A percentile compares a stretch with the other conserved stretches of the same genome.
Evolutionary conservation across 805 yeast genomes (phyloP).

Genomic region (Pichia exigua): DNA sequence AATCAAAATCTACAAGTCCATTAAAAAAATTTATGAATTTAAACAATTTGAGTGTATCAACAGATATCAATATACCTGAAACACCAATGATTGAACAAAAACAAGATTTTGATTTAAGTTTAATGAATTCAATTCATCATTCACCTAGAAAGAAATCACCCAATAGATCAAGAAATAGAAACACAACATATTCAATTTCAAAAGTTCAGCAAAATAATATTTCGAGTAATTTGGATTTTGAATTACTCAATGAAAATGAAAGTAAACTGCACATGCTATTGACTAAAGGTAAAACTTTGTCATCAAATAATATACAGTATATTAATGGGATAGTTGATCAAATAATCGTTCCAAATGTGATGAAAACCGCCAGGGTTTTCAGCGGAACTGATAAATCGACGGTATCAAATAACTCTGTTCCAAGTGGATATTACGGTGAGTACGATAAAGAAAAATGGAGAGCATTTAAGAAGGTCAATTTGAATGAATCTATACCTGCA

Average conservation of each 20-base stretch:
- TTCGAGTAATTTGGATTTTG: neutral
- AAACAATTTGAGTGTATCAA: conserved; percentile 12
- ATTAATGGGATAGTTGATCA: neutral
- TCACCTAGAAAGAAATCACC: conserved; percentile 19
- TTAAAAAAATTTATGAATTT: conserved; percentile 21
- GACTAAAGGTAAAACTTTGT: neutral
- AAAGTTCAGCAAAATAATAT: neutral
- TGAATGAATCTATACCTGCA: neutral
- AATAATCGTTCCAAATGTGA: neutral
- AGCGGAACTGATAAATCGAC: conserved; percentile 17
- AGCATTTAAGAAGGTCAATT: conserved; percentile 32
- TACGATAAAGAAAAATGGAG: conserved; percentile 63
- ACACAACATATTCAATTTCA: neutral
- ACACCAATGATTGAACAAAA: neutral
- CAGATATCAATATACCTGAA: neutral
- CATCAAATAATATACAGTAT: neutral
- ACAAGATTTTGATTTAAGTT: conserved; percentile 23
- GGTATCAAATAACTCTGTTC: conserved; percentile 33
- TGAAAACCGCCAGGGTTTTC: conserved; percentile 10
- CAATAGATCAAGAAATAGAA: conserved; percentile 2
- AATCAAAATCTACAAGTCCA: conserved; percentile 20
- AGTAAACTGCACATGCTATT: neutral
- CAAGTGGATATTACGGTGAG: conserved; percentile 54
- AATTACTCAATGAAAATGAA: neutral
- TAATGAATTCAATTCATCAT: conserved; percentile 19